Evolutionary conservation across 768 basidiomycete genomes (phyloP), one percentile per base, ranked within the genome.

Genomic region (Mycena galopus): DNA sequence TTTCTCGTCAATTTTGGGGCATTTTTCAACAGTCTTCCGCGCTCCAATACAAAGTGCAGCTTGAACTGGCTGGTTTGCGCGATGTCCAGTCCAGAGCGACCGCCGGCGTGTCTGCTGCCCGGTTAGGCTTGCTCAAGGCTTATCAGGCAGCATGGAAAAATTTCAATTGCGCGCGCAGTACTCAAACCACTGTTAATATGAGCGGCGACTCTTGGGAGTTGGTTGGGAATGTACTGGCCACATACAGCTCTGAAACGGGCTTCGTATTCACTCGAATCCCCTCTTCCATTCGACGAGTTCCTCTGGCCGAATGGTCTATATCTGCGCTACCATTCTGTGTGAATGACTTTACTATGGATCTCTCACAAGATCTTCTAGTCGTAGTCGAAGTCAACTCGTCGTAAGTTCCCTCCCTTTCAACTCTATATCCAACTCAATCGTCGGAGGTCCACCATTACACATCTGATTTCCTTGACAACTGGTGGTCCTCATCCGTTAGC

Each of bases 321-420:
- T 29, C 75, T 19, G 70, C 73, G 9, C 69, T 81, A 33, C 79
- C 79, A 7, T 75, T 82, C 37, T 50, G 30, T n/a, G 65, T 82
- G 51, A 76, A 76, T n/a, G 84, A 85, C 63, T 85, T 85, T 44
- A 77, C 81, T 12, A 69, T 83, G 10, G 84, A 85, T 72, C 76
- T 71, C 27, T 83, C 82, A 6, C 81, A 84, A 74, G 74, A 85
- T 73, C 77, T 85, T 37, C 44, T 85, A 10, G 77, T 81, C 23
- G 69, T 77, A 6, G 69, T 85, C 21, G 79, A 81, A 50, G 27
- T 72, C 56, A 33, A 56, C 27, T 44, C 59, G 23, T 23, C 35
- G 73, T 71, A 47, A 55, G 63, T 65, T 57, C 17, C 0, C 23
- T 37, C 2, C 23, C 17, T 50, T 3, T 12, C 4, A 29, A 11